Base-by-base conservation (phyloP, 164 flowering plant genomes). In the Dillenia suffruticosa region DNA sequence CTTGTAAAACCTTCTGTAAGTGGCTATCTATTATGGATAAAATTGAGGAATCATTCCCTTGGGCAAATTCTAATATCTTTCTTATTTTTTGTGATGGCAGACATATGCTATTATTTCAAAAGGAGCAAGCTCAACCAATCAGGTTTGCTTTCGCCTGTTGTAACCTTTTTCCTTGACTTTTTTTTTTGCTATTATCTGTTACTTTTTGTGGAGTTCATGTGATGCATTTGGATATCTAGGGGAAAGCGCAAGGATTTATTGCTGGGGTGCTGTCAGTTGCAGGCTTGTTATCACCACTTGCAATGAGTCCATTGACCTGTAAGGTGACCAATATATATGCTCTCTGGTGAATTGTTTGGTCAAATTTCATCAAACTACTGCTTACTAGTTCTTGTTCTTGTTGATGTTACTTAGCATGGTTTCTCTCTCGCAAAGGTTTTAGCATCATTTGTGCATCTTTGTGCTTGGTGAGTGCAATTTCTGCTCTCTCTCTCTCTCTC, bases 1-100 rank as follows among this genome's bases (percentile, higher is more conserved):
- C 93, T 91, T 49, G 93, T 84, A 58, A 85, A 81, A 73, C 97
- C 97, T 53, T 57, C 91, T 59, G 97, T 91, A 79, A 80, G 93
- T 73, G 53, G 32, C 52, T 51, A 22, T 13, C 60, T 14, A 45
- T 22, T 12, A 50, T 44, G n/a, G 13, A 48, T 26, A 2, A 26
- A 26, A 26, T 26, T 26, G 32, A 26, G 32, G 32, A 26, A 26
- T 26, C 5, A 26, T 26, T 26, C 32, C 32, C 32, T 2, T 26
- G 32, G 3, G 32, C 32, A 26, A 26, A 26, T 26, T 26, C 32
- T 26, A 26, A 26, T 26, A 26, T 26, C 32, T 26, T 26, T 26
- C 32, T 26, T 26, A 26, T 46, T 57, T 10, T 59, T 61, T 48
- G 46, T 62, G 45, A 54, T 54, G 15, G 59, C 88, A 91, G 96